Evolutionary conservation across 1,284 basidiomycete species (phyloP), one percentile per base, ranked within the genome.

Genomic region (Irpex rosettiformis): DNA sequence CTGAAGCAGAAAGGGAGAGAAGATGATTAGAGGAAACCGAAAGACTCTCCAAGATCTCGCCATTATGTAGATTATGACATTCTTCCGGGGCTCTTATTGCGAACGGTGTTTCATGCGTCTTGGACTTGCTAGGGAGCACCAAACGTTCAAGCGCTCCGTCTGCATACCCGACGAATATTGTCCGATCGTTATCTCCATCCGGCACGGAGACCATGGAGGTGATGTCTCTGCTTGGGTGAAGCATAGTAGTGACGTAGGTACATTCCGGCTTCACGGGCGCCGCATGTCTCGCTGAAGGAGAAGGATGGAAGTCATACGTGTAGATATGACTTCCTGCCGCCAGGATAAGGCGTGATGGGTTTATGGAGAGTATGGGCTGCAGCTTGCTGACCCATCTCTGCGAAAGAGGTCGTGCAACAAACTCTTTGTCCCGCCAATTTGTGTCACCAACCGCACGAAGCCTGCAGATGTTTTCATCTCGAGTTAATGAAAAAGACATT

Each of bases 331-430:
- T 75, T 3, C 86, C 88, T 11, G 86, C 84, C 6, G 83, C 86
- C 30, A 91, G 79, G 47, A 90, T 66, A 0, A 91, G 72, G 10
- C 83, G 75, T 21, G 81, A 81, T 8, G 72, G 59, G 55, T 78
- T 87, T 60, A 85, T 77, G 13, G 85, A 81, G n/a, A 91, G 68
- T 6, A 77, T 65, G 5, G 89, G 84, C 57, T 83, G 84, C 4
- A 80, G 71, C 66, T 81, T 87, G 40, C 75, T 77, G 8, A 66
- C 47, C 89, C 89, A 91, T 16, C 82, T 78, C 33, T 74, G 75
- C n/a, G 84, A 81, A 13, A 91, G 75, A 1, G 89, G 89, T 3
- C 86, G 81, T 2, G 88, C 87, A 37, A 88, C 72, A 61, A 89
- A 88, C 54, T 72, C 66, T 49, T 70, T 67, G 13, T 65, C 66